Percentiles rank a stretch among this genome's conserved stretches.
These are phyloP conservation scores for Protomyces lactucae-debilis DNA, from an alignment of 1,139 yeast species.

Conservation along the genomic window DNA sequence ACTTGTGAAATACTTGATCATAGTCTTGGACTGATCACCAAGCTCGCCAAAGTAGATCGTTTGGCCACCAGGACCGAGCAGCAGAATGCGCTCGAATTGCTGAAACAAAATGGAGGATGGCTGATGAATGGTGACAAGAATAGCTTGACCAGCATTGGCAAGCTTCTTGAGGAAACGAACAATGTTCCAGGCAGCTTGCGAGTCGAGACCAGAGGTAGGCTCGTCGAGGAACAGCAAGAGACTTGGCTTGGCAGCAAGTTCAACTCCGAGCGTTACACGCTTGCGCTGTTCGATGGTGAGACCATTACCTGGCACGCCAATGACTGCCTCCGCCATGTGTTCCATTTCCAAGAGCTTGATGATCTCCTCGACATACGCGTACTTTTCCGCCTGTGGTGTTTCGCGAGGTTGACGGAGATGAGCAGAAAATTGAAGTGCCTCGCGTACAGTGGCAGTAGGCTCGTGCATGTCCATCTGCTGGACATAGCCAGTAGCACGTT, in stretches of 20 bases:
- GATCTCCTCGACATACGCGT: slow-evolving; percentile 49
- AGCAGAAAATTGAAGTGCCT: slow-evolving; percentile 70
- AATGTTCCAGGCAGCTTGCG: slow-evolving; percentile 70
- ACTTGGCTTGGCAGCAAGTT: slow-evolving; percentile 65
- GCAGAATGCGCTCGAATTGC: slow-evolving; percentile 68
- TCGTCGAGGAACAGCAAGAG: slow-evolving; percentile 66
- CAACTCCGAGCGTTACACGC: slow-evolving; percentile 76
- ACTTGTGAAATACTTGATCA: slow-evolving; percentile 63
- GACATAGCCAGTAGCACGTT: slow-evolving; percentile 60
- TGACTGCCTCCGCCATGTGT: slow-evolving; percentile 71
- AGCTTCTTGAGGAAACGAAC: slow-evolving; percentile 56
- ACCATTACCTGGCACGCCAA: slow-evolving; percentile 70
- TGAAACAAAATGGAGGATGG: slow-evolving; percentile 51
- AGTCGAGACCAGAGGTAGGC: slow-evolving; percentile 84
- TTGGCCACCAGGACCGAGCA: slow-evolving; percentile 67
- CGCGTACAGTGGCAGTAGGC: slow-evolving; percentile 65
- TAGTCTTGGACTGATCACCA: slow-evolving; percentile 56
- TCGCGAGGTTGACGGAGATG: slow-evolving; percentile 50
- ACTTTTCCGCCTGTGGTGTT: slow-evolving; percentile 36
- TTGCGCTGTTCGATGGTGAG: slow-evolving; percentile 84
- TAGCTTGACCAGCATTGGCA: slow-evolving; percentile 61
- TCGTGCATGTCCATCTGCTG: slow-evolving; percentile 64
- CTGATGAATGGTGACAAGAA: slow-evolving; percentile 78
- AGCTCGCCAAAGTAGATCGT: slow-evolving; percentile 79
- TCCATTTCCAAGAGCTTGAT: slow-evolving; percentile 64